Conservation (phyloP, 163 green algal genomes). For the Chlorella variabilis region DNA sequence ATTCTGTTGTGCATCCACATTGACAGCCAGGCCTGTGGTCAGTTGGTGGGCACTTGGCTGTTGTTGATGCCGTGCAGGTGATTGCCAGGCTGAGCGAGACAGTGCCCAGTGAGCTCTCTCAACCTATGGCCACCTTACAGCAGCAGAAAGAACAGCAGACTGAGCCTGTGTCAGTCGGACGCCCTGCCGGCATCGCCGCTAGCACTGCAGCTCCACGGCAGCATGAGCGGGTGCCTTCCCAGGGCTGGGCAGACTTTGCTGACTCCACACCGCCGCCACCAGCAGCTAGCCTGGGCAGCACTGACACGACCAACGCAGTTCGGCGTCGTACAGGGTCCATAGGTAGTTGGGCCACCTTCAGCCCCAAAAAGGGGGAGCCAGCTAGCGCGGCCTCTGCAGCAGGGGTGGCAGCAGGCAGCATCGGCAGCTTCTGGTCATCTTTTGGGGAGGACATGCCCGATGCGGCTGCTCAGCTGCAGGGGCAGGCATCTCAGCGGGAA, state of each 20-base stretch:
- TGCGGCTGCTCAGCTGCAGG: neutral
- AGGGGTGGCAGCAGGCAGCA: neutral
- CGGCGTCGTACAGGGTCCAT: neutral
- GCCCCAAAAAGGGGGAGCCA: constrained; percentile 5
- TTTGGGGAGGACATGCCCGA: constrained; percentile 12
- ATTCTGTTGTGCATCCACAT: too few relatives aligned
- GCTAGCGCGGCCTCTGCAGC: neutral
- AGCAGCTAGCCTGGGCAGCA: neutral
- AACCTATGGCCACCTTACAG: neutral
- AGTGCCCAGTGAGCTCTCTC: neutral
- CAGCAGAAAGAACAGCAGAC: neutral
- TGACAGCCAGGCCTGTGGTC: too few relatives aligned
- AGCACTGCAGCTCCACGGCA: neutral
- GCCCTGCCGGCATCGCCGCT: neutral
- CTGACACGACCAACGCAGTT: neutral
- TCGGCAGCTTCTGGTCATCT: constrained; percentile 28
- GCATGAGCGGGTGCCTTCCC: neutral
- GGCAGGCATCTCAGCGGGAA: neutral
- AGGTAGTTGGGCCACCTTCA: constrained; percentile 34
- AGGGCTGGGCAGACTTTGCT: constrained; percentile 33
- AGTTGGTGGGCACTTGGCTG: too few relatives aligned
- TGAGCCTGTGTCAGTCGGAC: too few relatives aligned
- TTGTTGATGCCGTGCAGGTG: too few relatives aligned
- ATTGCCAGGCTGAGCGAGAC: neutral
- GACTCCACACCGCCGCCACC: too few relatives aligned